Evolutionary conservation across 1,139 yeast species (phyloP).

Genomic region (Sugiyamaella xylanicola): DNA sequence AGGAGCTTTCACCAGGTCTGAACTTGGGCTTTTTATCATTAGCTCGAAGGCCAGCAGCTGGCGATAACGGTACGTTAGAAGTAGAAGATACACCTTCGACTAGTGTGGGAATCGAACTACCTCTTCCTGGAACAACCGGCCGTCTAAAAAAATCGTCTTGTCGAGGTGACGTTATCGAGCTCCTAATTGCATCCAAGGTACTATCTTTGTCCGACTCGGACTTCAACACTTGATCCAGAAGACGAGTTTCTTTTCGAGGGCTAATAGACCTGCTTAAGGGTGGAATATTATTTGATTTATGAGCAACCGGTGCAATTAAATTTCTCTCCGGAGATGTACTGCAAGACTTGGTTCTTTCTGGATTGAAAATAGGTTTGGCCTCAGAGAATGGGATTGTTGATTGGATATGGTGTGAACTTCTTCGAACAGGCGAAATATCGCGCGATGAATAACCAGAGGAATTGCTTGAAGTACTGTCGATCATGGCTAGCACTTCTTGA

Average conservation of each 20-base stretch:
- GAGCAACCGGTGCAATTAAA: conserved; percentile 11
- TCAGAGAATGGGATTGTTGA: background rate
- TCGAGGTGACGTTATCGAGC: conserved; percentile 8
- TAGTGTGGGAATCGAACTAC: conserved; percentile 25
- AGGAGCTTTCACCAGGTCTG: conserved; percentile 1
- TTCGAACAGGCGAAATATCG: background rate
- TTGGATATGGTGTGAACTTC: background rate
- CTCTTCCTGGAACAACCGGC: conserved; percentile 15
- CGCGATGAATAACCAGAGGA: background rate
- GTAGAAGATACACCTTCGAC: conserved; percentile 5
- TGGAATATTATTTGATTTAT: conserved; percentile 2
- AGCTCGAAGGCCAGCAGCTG: background rate
- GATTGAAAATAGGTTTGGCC: too few relatives aligned
- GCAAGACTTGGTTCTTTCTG: background rate
- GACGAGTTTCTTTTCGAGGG: conserved; percentile 10
- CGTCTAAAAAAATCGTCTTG: conserved; percentile 15
- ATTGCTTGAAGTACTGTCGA: background rate
- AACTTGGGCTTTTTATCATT: conserved; percentile 7
- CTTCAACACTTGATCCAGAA: conserved; percentile 11
- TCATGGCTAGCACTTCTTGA: background rate
- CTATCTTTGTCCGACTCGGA: conserved; percentile 27
- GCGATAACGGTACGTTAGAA: conserved; percentile 1
- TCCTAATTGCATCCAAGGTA: conserved; percentile 21
- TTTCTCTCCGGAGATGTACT: conserved; percentile 6
- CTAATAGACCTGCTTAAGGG: conserved; percentile 7